Percentiles rank a stretch among this genome's conserved stretches.
Conservation (phyloP, 2,329 filamentous ascomycete species). For the Lachnellula suecica region DNA sequence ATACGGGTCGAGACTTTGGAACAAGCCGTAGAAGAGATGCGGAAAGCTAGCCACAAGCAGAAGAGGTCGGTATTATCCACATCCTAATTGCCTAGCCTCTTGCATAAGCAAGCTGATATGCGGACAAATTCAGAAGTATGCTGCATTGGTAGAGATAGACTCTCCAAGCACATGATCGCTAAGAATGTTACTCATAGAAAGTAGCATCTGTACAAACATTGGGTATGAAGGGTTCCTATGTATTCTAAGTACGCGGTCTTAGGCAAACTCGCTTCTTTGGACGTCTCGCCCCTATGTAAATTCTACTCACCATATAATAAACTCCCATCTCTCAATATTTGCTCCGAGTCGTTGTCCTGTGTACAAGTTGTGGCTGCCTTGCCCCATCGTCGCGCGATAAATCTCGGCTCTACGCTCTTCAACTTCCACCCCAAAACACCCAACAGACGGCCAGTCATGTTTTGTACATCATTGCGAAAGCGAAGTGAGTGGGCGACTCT, state of each 20-base stretch:
- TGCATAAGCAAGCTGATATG: not conserved
- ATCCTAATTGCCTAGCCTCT: not conserved
- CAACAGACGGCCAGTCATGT: conserved; percentile 23
- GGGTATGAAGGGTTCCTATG: not conserved
- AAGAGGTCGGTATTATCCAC: conserved; percentile 16
- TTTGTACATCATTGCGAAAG: conserved; percentile 32
- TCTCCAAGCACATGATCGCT: too few species aligned
- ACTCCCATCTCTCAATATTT: conserved; percentile 3
- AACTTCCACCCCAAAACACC: not conserved
- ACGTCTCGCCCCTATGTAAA: conserved; percentile 17
- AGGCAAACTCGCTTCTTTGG: conserved; percentile 8
- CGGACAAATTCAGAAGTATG: not conserved
- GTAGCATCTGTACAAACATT: not conserved
- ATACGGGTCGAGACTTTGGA: conserved; percentile 32
- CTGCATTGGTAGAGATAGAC: not conserved
- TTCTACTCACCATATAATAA: conserved; percentile 17
- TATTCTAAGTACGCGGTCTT: not conserved
- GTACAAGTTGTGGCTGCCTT: not conserved
- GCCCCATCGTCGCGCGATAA: too few species aligned
- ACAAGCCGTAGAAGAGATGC: conserved; percentile 31
- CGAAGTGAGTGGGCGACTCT: conserved; percentile 29
- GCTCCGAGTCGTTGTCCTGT: not conserved
- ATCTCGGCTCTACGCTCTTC: not conserved
- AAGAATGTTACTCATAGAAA: not conserved
- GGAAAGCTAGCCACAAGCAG: conserved; percentile 23